Evolutionary conservation across 1,284 basidiomycete genomes (phyloP), one percentile per base, ranked within the genome.

Genomic region (Paramarasmius palmivorus): DNA sequence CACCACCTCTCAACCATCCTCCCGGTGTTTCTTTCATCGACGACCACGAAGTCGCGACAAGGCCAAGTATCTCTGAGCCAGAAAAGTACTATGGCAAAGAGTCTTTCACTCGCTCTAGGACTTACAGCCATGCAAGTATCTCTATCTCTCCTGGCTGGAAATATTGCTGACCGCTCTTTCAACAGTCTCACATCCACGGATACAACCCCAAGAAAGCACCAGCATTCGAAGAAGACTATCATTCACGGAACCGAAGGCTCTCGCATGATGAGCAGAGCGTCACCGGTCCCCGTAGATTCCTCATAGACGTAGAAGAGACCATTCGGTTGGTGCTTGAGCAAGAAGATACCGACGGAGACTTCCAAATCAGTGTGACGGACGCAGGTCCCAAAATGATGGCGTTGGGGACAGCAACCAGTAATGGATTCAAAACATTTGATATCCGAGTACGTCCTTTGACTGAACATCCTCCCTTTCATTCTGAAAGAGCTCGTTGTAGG

Each of bases 231-330:
- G 85, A 91, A 50, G 90, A 92, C 68, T 80, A 74, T 65, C 87
- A 91, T 65, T 72, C 73, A 47, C 79, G 89, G 37, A 77, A 84
- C 45, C 82, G 93, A 47, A 79, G 93, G 46, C 79, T 95, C 74
- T 94, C 92, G 15, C 93, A 95, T 65, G 92, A 91, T 65, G 89
- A 90, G 71, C 88, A 90, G 70, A 79, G 79, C 56, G 78, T 83
- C n/a, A 78, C 83, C 2, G 81, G 75, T 0, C 87, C 88, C 19
- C 80, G 94, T 41, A 88, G 93, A 29, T 99, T 98, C 75, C 82
- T 98, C 36, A 94, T 99, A 57, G 96, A 98, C 64, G 96, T 99
- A n/a, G 96, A 99, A 65, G 95, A 98, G 73, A 99, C 96, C 29
- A 95, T 99, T 69, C 87, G 95, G 44, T 86, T 98, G 56, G 87